A percentile compares a stretch with the other conserved stretches of the same genome.
Evolutionary conservation across 1,284 basidiomycete species (phyloP).

Genomic region (Rhodotorula sp.): DNA sequence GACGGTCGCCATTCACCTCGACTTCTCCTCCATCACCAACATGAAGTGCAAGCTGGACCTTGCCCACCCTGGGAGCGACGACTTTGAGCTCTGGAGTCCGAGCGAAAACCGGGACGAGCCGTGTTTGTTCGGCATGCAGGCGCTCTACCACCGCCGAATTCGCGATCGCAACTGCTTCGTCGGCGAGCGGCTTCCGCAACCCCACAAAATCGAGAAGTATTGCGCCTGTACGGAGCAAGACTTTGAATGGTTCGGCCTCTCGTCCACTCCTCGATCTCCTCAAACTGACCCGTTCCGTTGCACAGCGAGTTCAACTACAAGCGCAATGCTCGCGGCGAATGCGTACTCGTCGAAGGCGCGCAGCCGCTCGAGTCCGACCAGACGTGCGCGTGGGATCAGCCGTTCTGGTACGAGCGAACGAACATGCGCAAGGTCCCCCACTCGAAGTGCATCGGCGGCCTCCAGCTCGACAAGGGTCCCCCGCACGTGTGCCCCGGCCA

Average conservation of each 20-base stretch:
- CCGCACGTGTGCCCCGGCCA: constrained; percentile 72
- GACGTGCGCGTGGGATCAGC: constrained; percentile 64
- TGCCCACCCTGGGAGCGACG: constrained; percentile 73
- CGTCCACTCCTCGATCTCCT: not conserved
- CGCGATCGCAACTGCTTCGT: constrained; percentile 79
- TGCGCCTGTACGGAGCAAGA: constrained; percentile 71
- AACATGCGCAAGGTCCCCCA: constrained; percentile 83
- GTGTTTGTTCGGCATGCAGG: constrained; percentile 86
- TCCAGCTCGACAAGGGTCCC: constrained; percentile 66
- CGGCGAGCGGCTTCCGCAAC: constrained; percentile 62
- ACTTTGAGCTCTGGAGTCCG: constrained; percentile 94
- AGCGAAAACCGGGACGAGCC: constrained; percentile 72
- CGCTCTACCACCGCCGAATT: constrained; percentile 78
- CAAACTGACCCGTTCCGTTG: not conserved
- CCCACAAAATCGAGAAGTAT: constrained; percentile 60
- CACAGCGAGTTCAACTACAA: constrained; percentile 83
- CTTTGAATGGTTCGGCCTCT: constrained; percentile 76
- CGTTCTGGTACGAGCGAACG: constrained; percentile 88
- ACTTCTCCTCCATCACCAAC: constrained; percentile 76
- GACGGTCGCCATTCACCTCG: constrained; percentile 76
- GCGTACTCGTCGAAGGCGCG: constrained; percentile 70
- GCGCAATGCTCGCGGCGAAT: constrained; percentile 65
- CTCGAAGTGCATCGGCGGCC: constrained; percentile 75
- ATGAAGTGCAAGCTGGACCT: constrained; percentile 66
- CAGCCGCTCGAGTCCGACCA: constrained; percentile 56